Evolutionary conservation across 768 basidiomycete species (phyloP).

Genomic region (Boletus subparvulus): DNA sequence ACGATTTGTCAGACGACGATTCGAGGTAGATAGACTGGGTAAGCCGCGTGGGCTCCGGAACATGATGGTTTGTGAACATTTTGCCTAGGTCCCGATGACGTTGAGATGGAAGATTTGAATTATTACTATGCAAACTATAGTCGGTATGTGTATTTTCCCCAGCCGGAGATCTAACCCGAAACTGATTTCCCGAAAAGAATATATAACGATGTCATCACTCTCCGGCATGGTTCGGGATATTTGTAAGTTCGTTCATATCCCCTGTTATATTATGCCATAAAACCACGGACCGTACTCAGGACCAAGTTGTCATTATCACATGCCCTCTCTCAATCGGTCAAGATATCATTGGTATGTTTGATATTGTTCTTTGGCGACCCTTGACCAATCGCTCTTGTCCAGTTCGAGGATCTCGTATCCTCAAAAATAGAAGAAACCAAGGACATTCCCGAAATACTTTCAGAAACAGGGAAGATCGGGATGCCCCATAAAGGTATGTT

Average conservation of each 20-base stretch:
- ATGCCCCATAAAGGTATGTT: constrained; percentile 75
- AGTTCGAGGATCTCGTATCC: constrained; percentile 93
- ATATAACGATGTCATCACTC: constrained; percentile 96
- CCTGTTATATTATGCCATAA: constrained; percentile 9
- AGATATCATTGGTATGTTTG: constrained; percentile 78
- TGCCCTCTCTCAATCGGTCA: constrained; percentile 93
- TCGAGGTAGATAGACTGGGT: constrained; percentile 88
- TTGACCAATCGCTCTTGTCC: not conserved
- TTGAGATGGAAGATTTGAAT: constrained; percentile 97
- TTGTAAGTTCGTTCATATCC: constrained; percentile 58
- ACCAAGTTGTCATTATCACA: constrained; percentile 95
- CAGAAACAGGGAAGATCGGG: constrained; percentile 92
- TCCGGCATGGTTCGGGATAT: constrained; percentile 91
- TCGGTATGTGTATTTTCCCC: constrained; percentile 50
- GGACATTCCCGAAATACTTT: constrained; percentile 90
- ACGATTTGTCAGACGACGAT: constrained; percentile 68
- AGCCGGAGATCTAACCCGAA: constrained; percentile 24
- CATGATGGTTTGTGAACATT: not conserved
- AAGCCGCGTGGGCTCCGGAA: constrained; percentile 20
- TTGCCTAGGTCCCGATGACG: constrained; percentile 71
- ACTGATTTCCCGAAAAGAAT: constrained; percentile 49
- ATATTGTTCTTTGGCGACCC: constrained; percentile 5
- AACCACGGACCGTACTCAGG: constrained; percentile 45
- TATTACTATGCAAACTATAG: constrained; percentile 98
- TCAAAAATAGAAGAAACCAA: constrained; percentile 95